Percentiles rank a stretch among this genome's conserved stretches.
Conservation (phyloP, 352 stramenopile genomes). For the Blastocystis sp. region DNA sequence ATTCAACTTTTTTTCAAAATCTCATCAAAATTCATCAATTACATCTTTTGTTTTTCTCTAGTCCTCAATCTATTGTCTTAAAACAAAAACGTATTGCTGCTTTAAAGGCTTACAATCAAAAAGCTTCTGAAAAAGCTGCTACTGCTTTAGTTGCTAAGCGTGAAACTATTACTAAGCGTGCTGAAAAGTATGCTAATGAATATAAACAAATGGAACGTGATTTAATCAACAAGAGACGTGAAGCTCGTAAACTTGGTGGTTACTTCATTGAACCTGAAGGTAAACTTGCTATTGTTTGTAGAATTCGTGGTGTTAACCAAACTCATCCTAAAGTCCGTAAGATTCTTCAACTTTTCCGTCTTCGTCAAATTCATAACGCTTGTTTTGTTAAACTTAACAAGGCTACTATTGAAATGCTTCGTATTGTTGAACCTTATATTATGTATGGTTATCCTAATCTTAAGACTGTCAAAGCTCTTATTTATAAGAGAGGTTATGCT, state of each 20-base stretch:
- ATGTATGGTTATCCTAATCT: constrained; percentile 87
- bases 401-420: constrained; percentile 94
- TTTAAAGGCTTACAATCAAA: constrained; percentile 3
- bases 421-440: background rate
- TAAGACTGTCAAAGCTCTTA: constrained; percentile 84
- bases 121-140: background rate
- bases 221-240: constrained; percentile 71
- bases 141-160: too few species aligned
- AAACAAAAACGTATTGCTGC: constrained; percentile 19
- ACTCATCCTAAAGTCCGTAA: constrained; percentile 53
- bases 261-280: constrained; percentile 86
- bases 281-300: constrained; percentile 89
- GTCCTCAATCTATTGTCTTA: constrained; percentile 15
- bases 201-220: constrained; percentile 78
- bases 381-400: constrained; percentile 98
- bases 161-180: constrained; percentile 61
- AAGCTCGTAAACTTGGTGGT: constrained; percentile 77
- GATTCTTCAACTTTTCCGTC: constrained; percentile 76
- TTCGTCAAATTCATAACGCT: constrained; percentile 97
- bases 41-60: too few species aligned
- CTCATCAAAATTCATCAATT: too few species aligned
- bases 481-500: constrained; percentile 98
- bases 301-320: constrained; percentile 87
- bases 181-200: constrained; percentile 93
- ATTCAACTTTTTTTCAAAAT: too few species aligned